These are phyloP conservation scores for Chaetomium globosum DNA, from an alignment of 2,329 filamentous ascomycete genomes.

Conservation along the genomic window DNA sequence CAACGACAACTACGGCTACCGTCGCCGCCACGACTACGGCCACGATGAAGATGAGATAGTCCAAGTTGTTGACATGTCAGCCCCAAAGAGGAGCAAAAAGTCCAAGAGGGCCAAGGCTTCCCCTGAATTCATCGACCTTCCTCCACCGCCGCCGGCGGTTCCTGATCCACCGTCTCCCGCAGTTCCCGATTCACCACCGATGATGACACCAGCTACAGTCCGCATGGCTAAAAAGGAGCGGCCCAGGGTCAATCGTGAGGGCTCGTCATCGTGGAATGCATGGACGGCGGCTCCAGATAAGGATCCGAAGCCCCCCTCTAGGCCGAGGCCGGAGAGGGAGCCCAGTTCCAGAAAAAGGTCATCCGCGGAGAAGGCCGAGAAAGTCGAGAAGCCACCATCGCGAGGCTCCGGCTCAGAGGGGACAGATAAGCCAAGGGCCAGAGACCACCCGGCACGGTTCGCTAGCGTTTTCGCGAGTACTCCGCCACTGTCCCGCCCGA, in stretches of 20 bases:
- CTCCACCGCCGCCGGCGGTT: constrained; percentile 36
- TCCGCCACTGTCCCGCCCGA: constrained; percentile 68
- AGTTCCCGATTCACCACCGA: constrained; percentile 51
- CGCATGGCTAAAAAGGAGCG: constrained; percentile 71
- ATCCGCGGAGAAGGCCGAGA: constrained; percentile 35
- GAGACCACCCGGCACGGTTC: constrained; percentile 59
- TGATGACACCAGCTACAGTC: constrained; percentile 40
- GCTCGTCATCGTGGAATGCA: constrained; percentile 69
- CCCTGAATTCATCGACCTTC: constrained; percentile 42
- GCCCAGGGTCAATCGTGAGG: constrained; percentile 72
- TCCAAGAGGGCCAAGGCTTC: constrained; percentile 48
- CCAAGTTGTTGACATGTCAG: constrained; percentile 55
- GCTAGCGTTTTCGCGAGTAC: constrained; percentile 69
- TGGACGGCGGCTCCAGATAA: constrained; percentile 62
- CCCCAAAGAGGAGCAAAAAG: constrained; percentile 50
- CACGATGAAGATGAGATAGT: constrained; percentile 48
- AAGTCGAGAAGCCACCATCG: constrained; percentile 28
- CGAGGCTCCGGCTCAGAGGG: constrained; percentile 41
- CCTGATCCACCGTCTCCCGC: constrained; percentile 50
- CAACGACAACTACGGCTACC: constrained; percentile 4
- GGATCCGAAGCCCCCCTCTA: constrained; percentile 60
- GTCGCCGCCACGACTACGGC: not conserved
- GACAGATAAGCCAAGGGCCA: constrained; percentile 57
- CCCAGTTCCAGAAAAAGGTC: constrained; percentile 48
- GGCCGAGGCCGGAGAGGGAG: constrained; percentile 62